phyloP scores from a whole-genome alignment of 352 stramenopile species.

The Pythium aphanidermatum region DNA sequence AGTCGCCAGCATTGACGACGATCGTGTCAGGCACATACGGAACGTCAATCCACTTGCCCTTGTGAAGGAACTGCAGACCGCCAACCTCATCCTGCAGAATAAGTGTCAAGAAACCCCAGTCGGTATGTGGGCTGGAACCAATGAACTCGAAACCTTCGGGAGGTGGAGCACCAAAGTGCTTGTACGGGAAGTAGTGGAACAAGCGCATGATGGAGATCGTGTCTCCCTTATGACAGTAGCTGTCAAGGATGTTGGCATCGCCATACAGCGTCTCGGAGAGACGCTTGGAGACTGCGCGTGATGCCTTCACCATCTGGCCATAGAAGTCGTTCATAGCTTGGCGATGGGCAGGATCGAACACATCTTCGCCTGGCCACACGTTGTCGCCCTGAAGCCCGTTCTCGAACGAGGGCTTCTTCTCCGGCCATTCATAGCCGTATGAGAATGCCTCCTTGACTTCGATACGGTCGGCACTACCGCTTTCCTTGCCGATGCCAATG shows the following conservation, averaged over 20 bases:
- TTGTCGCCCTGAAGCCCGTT: conserved; percentile 70
- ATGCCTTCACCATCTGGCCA: conserved; percentile 42
- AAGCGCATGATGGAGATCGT: conserved; percentile 83
- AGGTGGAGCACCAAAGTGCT: conserved; percentile 32
- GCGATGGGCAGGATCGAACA: conserved; percentile 31
- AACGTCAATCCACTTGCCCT: conserved; percentile 67
- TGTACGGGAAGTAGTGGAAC: conserved; percentile 84
- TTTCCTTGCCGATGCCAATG: conserved; percentile 76
- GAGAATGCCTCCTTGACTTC: conserved; percentile 83
- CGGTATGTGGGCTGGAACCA: conserved; percentile 77
- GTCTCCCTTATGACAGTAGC: conserved; percentile 54
- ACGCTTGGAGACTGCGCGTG: conserved; percentile 36
- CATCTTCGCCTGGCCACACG: conserved; percentile 44
- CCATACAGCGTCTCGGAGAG: conserved; percentile 52
- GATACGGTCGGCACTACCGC: conserved; percentile 65
- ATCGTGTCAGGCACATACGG: conserved; percentile 64
- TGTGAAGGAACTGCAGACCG: conserved; percentile 65
- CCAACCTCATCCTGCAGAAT: conserved; percentile 74
- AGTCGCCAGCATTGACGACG: conserved; percentile 78
- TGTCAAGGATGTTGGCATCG: conserved; percentile 41
- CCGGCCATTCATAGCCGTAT: conserved; percentile 71
- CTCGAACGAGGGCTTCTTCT: background rate
- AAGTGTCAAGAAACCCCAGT: conserved; percentile 82
- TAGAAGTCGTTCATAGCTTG: conserved; percentile 53
- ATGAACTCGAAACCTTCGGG: conserved; percentile 62